Evolutionary conservation across 106 monocot genomes (phyloP).

Genomic region (Cymbidium sinense): DNA sequence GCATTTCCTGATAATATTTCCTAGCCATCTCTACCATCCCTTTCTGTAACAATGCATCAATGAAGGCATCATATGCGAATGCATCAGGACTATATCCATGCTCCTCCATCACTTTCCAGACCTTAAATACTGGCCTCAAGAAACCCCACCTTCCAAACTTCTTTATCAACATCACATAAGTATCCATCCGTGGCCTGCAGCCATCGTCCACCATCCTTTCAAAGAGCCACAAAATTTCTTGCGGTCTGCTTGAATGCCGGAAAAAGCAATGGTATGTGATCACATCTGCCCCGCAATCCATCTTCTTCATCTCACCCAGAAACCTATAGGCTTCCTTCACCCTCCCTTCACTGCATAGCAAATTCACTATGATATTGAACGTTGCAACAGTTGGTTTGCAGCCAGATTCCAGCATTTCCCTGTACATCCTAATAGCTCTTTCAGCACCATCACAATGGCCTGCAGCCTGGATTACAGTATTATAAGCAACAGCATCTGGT

Average conservation of each 20-base stretch:
- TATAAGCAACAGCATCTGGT: conserved; percentile 66
- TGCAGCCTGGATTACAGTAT: conserved; percentile 59
- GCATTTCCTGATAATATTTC: conserved; percentile 87
- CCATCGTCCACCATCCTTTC: conserved; percentile 56
- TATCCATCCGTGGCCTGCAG: conserved; percentile 78
- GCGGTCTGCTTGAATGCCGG: conserved; percentile 40
- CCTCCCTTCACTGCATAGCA: conserved; percentile 65
- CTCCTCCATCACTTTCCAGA: conserved; percentile 79
- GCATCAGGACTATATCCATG: conserved; percentile 70
- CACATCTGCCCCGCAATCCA: conserved; percentile 50
- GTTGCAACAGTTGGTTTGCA: conserved; percentile 55
- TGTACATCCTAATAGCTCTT: conserved; percentile 40
- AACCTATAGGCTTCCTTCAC: conserved; percentile 53
- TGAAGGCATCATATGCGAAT: conserved; percentile 79
- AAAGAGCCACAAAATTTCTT: conserved; percentile 64
- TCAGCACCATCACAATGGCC: conserved; percentile 61
- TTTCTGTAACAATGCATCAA: conserved; percentile 81
- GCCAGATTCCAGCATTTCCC: conserved; percentile 68
- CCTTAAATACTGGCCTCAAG: conserved; percentile 59
- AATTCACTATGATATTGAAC: conserved; percentile 62
- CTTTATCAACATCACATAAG: conserved; percentile 84
- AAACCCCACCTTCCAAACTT: conserved; percentile 98
- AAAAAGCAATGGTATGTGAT: conserved; percentile 90
- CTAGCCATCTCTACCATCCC: conserved; percentile 83
- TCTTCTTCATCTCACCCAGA: conserved; percentile 53